Evolutionary conservation across 352 stramenopile species (phyloP).

Genomic region (Globisporangium nodosum): DNA sequence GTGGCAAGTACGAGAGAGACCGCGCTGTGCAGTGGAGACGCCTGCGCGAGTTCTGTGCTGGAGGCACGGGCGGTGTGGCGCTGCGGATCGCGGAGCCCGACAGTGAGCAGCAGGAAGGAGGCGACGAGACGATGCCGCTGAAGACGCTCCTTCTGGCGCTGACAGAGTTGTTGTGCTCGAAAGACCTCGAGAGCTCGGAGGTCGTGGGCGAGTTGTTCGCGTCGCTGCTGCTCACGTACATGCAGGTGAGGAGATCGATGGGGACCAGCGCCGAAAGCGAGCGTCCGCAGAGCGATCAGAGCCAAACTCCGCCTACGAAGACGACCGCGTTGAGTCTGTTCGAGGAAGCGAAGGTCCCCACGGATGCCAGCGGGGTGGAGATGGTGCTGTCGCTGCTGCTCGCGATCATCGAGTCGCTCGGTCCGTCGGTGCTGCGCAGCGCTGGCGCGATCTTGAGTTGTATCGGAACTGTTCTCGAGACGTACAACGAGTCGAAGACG

Average conservation of each 20-base stretch:
- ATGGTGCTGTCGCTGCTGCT: constrained; percentile 62
- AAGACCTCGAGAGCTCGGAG: constrained; percentile 52
- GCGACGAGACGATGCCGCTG: constrained; percentile 18
- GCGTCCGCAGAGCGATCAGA: neutral
- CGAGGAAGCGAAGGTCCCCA: constrained; percentile 27
- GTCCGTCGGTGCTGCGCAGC: constrained; percentile 67
- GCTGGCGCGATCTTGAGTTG: constrained; percentile 58
- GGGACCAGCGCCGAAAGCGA: neutral
- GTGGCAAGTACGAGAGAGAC: constrained; percentile 26
- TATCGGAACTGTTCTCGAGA: constrained; percentile 63
- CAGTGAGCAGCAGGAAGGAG: constrained; percentile 1
- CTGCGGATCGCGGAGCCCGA: constrained; percentile 20
- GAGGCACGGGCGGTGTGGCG: constrained; percentile 51
- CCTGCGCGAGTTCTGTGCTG: constrained; percentile 51
- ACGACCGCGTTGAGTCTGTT: constrained; percentile 13
- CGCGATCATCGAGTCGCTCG: constrained; percentile 65
- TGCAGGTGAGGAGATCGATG: constrained; percentile 35
- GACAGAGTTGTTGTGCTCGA: constrained; percentile 49
- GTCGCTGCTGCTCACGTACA: constrained; percentile 72
- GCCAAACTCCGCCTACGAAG: neutral
- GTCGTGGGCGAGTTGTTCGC: constrained; percentile 76
- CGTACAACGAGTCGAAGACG: constrained; percentile 29
- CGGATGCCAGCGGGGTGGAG: constrained; percentile 33
- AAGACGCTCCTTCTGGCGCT: constrained; percentile 38
- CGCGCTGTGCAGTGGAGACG: constrained; percentile 26